Percentiles rank a stretch among this genome's conserved stretches.
Evolutionary conservation across 1,284 basidiomycete genomes (phyloP).

Genomic region (Ceratobasidium sp.): DNA sequence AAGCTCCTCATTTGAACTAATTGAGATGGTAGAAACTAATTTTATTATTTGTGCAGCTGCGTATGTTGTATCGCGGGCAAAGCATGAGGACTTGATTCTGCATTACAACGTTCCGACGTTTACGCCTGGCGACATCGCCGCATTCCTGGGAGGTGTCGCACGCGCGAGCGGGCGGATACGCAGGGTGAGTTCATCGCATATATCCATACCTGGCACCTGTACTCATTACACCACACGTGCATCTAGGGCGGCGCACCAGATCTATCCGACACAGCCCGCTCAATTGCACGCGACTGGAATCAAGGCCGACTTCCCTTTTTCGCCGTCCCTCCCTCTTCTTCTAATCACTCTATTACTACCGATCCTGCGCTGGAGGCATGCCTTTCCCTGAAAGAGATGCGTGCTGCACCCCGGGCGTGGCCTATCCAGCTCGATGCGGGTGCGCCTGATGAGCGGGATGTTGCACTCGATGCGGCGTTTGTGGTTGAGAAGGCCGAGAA

Average conservation of each 20-base stretch:
- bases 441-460: constrained; percentile 57
- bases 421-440: constrained; percentile 55
- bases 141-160: constrained; percentile 86
- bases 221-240: constrained; percentile 39
- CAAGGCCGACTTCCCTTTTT: constrained; percentile 83
- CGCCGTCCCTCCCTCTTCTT: constrained; percentile 65
- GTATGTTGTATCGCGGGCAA: constrained; percentile 77
- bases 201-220: constrained; percentile 23
- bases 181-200: constrained; percentile 63
- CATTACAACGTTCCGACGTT: constrained; percentile 90
- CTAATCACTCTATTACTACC: constrained; percentile 49
- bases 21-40: not conserved
- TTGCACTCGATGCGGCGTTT: constrained; percentile 51
- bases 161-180: constrained; percentile 82
- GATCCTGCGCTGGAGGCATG: constrained; percentile 35
- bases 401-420: constrained; percentile 43
- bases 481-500: constrained; percentile 57
- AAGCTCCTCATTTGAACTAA: constrained; percentile 50
- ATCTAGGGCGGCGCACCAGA: constrained; percentile 79
- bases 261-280: constrained; percentile 80
- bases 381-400: constrained; percentile 47
- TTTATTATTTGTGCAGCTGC: constrained; percentile 69
- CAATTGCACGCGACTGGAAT: constrained; percentile 91
- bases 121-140: constrained; percentile 71
- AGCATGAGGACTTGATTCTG: constrained; percentile 87